Base-by-base conservation (phyloP, 2,329 filamentous ascomycete genomes). In the Cercospora citrullina region DNA sequence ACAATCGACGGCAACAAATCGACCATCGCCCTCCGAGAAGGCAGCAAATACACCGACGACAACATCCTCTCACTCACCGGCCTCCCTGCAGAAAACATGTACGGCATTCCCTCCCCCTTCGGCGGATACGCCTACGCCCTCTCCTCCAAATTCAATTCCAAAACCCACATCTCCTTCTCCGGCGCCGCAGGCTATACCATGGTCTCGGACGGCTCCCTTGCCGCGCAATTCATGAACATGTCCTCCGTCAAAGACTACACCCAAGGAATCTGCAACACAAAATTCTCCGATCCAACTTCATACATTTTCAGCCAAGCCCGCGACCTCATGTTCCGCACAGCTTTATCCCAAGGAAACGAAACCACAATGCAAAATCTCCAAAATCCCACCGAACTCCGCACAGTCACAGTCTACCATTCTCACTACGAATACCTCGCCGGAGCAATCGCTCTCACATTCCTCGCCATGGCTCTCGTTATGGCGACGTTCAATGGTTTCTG, bases 251-350 rank as follows among this genome's bases (percentile, higher is more conserved):
- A 58, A 1, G 23, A 63, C 30, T 68, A 68, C 48, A 62, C 53
- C 12, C 33, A 33, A 9, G 67, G 60, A 23, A 42, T 69, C 21
- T 67, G 67, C 59, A 45, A 67, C 14, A 64, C 63, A 12, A 71
- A 69, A 26, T 71, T 69, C 63, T 39, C 61, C 5, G 67, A 69
- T 48, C 69, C 69, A 1, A 65, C 64, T 1, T 28, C 57, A 18
- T 67, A 67, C 39, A 55, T 71, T 36, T 42, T 71, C 6, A 48
- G 64, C 16, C 67, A 68, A 58, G 67, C 69, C n/a, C 58, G 69
- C 18, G 60, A 71, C 4, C 67, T 71, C 51, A 71, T 71, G 69
- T 69, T 71, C 45, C 64, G 69, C 28, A 67, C 69, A 14, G 67
- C 69, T 9, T 14, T 71, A 14, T 62, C 67, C n/a, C 65, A 68